These are phyloP conservation scores for Talaromyces sp. DNA, from an alignment of 2,329 filamentous ascomycete genomes.

Conservation along the genomic window DNA sequence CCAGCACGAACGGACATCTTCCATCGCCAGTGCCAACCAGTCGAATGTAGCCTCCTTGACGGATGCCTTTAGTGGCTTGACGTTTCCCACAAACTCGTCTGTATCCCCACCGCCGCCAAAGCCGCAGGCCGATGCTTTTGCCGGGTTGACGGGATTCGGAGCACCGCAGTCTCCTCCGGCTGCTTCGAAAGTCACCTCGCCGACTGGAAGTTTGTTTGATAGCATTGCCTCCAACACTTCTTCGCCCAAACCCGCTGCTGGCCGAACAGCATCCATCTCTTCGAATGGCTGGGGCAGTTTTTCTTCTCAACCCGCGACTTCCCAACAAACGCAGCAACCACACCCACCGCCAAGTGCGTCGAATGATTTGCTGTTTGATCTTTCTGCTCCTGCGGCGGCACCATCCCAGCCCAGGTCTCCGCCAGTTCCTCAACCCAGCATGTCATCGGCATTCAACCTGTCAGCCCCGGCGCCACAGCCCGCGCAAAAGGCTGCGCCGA, in stretches of 20 bases:
- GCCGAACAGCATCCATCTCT: conserved; percentile 45
- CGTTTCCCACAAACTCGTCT: conserved; percentile 48
- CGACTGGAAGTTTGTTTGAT: conserved; percentile 75
- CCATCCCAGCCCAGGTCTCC: conserved; percentile 37
- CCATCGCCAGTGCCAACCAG: conserved; percentile 57
- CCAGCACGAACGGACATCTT: conserved; percentile 54
- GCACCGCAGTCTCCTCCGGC: conserved; percentile 39
- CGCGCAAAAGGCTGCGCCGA: conserved; percentile 23
- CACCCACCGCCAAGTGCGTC: conserved; percentile 49
- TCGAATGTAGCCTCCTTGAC: conserved; percentile 59
- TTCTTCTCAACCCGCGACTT: conserved; percentile 49
- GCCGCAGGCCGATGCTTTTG: conserved; percentile 54
- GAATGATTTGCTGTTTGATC: conserved; percentile 73
- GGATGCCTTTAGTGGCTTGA: conserved; percentile 72
- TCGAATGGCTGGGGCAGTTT: conserved; percentile 61
- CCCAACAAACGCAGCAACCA: conserved; percentile 40
- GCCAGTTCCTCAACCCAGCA: conserved; percentile 33
- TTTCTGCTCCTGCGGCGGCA: conserved; percentile 50
- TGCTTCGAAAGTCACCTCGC: conserved; percentile 44
- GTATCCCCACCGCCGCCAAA: conserved; percentile 29
- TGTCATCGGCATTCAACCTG: conserved; percentile 66
- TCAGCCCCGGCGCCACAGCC: conserved; percentile 47
- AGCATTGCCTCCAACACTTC: conserved; percentile 59
- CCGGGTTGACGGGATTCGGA: conserved; percentile 53
- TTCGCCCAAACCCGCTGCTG: conserved; percentile 37